Base-by-base conservation (phyloP, 768 basidiomycete species). In the Mycena epipterygia region DNA sequence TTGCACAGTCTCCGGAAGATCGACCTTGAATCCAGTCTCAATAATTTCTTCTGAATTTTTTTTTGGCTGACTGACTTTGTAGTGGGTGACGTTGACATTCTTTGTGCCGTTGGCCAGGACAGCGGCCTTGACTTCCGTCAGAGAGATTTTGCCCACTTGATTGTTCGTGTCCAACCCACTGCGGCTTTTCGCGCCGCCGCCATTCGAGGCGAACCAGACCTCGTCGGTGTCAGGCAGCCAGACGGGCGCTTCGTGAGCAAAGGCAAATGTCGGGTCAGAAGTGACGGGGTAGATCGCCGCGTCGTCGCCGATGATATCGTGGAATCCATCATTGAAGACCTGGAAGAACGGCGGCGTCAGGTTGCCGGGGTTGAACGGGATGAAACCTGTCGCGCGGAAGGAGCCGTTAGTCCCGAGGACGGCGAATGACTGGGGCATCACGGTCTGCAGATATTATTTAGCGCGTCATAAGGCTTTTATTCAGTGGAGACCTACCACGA, bases 1-100 rank as follows among this genome's bases (percentile, higher is more conserved):
- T 76, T 91, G 89, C 19, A 91, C 81, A 2, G 83, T 82, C 23
- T 88, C 87, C 0, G 88, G 81, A 32, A 91, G 83, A 71, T 85
- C 81, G 25, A 93, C 81, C 92, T 91, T 16, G 4, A 25, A 37
- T 37, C 6, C 6, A 37, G 35, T n/a, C n/a, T n/a, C n/a, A n/a
- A n/a, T n/a, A n/a, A n/a, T n/a, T n/a, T n/a, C n/a, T n/a, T n/a
- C n/a, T n/a, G n/a, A n/a, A n/a, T n/a, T n/a, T n/a, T n/a, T n/a
- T n/a, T n/a, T n/a, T n/a, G n/a, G n/a, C n/a, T n/a, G n/a, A n/a
- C 42, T 16, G 14, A 44, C 42, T n/a, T 44, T 44, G 21, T 44
- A 37, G 42, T 44, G 42, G 14, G 42, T 44, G 21, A 44, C 42
- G 11, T 44, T 44, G 21, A 44, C 42, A 44, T 44, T 44, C 3